phyloP scores from a whole-genome alignment of 108 stramenopile species.

The Skeletonema marinoi region DNA sequence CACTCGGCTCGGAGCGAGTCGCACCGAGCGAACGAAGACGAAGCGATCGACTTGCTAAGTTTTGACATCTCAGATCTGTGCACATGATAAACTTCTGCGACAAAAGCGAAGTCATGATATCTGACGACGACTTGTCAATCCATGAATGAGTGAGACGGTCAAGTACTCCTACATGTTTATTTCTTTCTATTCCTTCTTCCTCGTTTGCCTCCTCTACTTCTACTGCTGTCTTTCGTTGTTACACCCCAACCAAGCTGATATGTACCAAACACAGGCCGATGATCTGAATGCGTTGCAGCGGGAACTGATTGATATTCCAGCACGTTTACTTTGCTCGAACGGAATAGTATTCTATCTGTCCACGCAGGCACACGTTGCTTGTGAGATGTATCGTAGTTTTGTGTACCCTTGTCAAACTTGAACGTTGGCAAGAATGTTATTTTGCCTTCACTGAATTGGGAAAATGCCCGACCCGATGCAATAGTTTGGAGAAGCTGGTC shows the following conservation, averaged over 20 bases:
- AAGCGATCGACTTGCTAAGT: too few species aligned
- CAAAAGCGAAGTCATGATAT: too few species aligned
- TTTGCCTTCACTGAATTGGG: constrained; percentile 75
- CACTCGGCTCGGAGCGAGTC: too few species aligned
- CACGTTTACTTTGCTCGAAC: constrained; percentile 66
- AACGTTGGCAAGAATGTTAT: constrained; percentile 85
- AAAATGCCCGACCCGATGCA: constrained; percentile 69
- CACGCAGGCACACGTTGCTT: constrained; percentile 90
- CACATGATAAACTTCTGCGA: too few species aligned
- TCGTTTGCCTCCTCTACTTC: constrained; percentile 2
- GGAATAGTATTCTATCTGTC: constrained; percentile 88
- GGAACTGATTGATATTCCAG: constrained; percentile 65
- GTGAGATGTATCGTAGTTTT: constrained; percentile 80
- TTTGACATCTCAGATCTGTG: too few species aligned
- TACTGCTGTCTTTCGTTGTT: constrained; percentile 7
- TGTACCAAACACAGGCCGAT: constrained; percentile 82
- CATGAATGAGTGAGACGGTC: background rate
- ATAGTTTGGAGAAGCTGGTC: constrained; percentile 78
- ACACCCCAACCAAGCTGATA: constrained; percentile 50
- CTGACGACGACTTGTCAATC: too few species aligned
- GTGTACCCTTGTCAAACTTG: constrained; percentile 86
- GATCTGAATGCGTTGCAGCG: constrained; percentile 75
- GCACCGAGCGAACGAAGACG: too few species aligned
- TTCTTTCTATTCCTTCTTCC: background rate
- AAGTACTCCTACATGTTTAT: background rate